Evolutionary conservation across 805 yeast species (phyloP), one percentile per base, ranked within the genome.

Genomic region (Starmerella roubikii): DNA sequence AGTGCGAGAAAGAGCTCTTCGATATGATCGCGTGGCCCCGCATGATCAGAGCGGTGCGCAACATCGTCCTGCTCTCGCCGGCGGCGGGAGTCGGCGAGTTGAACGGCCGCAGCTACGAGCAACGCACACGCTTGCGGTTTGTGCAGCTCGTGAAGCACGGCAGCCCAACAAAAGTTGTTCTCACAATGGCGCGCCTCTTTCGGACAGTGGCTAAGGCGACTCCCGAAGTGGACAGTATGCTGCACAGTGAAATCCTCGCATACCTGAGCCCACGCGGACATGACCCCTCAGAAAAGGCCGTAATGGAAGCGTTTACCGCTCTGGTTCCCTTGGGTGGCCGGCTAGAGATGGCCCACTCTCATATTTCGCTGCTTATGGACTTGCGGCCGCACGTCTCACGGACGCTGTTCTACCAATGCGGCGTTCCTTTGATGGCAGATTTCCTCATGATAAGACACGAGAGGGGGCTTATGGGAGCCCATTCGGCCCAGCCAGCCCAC

Each of bases 261-360:
- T 44, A 26, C 20, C 19, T 46, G 7, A 41, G 44, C 16, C 40
- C 48, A 1, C 8, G 26, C 17, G 33, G 32, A 5, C 44, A 40
- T 17, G 39, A 34, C 16, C 37, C 42, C 15, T 4, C 23, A 17
- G 38, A 31, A 12, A 4, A n/a, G 3, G 15, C 27, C 4, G 41
- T 46, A 3, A 17, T 44, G n/a, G 41, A 35, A 8, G 38, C 45
- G 2, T 37, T 44, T 4, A 21, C 32, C 7, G 33, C 43, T 2
- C 35, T 46, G 3, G 25, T 41, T 3, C 49, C 49, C 13, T 35
- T 31, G n/a, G 42, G 39, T 19, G 32, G 39, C 2, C n/a, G n/a
- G n/a, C n/a, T n/a, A n/a, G 23, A 26, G 13, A 19, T 29, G 11
- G 19, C 28, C 15, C 15, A 18, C 1, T 23, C 34, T 2, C 23